Conservation (phyloP, 768 basidiomycete species). For the Imleria badia region DNA sequence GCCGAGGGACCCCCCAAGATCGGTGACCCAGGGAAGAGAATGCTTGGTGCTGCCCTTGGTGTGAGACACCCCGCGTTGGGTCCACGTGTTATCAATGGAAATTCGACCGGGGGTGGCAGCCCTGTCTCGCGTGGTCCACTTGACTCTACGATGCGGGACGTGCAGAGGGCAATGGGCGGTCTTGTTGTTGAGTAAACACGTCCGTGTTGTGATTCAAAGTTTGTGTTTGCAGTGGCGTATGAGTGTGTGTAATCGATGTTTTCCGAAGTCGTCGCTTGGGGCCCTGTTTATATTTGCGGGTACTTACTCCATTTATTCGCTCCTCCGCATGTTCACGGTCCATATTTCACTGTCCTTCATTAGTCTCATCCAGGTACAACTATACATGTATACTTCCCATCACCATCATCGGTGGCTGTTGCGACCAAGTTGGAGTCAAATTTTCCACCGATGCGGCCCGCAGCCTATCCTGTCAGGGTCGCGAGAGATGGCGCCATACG, state of each 20-base stretch:
- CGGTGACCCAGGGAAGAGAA: conserved; percentile 85
- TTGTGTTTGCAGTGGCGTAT: conserved; percentile 18
- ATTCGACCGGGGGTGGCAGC: conserved; percentile 36
- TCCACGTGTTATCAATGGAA: conserved; percentile 52
- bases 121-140: conserved; percentile 38
- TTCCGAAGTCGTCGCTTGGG: conserved; percentile 7
- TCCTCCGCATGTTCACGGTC: conserved; percentile 15
- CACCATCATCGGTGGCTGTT: conserved; percentile 12
- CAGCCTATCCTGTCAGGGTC: conserved; percentile 14
- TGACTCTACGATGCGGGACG: conserved; percentile 61
- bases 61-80: conserved; percentile 76
- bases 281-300: conserved; percentile 20
- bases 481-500: not conserved
- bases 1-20: conserved; percentile 67
- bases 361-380: conserved; percentile 27
- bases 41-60: conserved; percentile 84
- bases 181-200: conserved; percentile 66
- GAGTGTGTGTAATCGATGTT: conserved; percentile 23
- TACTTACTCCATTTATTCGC: conserved; percentile 4
- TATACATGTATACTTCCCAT: conserved; percentile 22
- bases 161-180: conserved; percentile 75
- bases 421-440: not conserved
- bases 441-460: not conserved
- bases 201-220: conserved; percentile 6
- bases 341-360: conserved; percentile 28